phyloP scores from a whole-genome alignment of 352 stramenopile genomes.

The Globisporangium iwayamae region DNA sequence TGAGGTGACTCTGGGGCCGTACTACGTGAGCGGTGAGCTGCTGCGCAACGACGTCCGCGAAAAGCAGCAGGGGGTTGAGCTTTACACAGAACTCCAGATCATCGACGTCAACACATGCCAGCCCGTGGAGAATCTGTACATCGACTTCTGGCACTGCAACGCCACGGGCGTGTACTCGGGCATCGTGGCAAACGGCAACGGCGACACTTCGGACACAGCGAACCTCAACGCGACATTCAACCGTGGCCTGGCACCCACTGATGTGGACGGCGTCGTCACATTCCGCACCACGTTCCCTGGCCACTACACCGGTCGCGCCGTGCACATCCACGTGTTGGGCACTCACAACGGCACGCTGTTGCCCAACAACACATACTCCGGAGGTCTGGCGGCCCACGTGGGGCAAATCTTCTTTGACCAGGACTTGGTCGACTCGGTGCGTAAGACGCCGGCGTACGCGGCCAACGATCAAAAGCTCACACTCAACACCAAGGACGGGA shows the following conservation, averaged over 20 bases:
- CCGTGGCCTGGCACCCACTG: slow-evolving; percentile 5
- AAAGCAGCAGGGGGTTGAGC: slow-evolving; percentile 4
- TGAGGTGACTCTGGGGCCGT: slow-evolving; percentile 11
- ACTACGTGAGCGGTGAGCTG: slow-evolving; percentile 17
- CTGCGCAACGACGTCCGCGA: slow-evolving; percentile 15
- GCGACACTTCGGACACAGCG: background rate
- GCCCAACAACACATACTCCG: slow-evolving; percentile 17
- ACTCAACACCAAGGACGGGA: slow-evolving; percentile 4
- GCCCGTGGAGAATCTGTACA: slow-evolving; percentile 12
- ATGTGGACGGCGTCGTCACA: background rate
- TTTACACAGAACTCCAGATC: slow-evolving; percentile 15
- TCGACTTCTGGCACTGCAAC: slow-evolving; percentile 20
- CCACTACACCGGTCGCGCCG: slow-evolving; percentile 12
- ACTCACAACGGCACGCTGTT: slow-evolving; percentile 6
- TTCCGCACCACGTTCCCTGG: slow-evolving; percentile 17
- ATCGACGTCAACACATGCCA: slow-evolving; percentile 18
- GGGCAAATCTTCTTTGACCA: slow-evolving; percentile 16
- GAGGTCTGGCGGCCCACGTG: slow-evolving; percentile 2
- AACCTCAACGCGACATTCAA: slow-evolving; percentile 13
- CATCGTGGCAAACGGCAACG: slow-evolving; percentile 9
- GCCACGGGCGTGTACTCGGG: slow-evolving; percentile 15
- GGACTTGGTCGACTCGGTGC: background rate
- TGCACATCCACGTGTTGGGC: slow-evolving; percentile 15
- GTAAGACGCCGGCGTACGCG: background rate
- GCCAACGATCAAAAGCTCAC: slow-evolving; percentile 12